Conservation (phyloP, 495 filamentous ascomycete genomes). For the Daldinia concentrica region DNA sequence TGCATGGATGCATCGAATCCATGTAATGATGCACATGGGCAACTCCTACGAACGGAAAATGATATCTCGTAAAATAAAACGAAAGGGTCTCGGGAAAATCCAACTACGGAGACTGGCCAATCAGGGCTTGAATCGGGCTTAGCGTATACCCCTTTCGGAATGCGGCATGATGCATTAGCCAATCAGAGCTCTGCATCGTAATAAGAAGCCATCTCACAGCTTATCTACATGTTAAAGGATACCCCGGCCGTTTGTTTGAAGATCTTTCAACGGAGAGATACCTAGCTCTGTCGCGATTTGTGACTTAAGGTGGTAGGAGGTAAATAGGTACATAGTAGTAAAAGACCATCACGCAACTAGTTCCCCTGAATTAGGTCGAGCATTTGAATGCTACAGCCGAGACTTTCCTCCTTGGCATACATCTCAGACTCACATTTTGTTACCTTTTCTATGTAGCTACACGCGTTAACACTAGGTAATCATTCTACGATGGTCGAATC, state of each 20-base stretch:
- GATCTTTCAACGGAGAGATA: background rate
- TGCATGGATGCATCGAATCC: background rate
- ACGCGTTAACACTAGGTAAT: background rate
- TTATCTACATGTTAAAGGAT: background rate
- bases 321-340: too few relatives aligned
- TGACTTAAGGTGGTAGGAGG: too few relatives aligned
- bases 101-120: slow-evolving; percentile 5
- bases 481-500: background rate
- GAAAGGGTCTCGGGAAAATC: background rate
- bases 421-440: background rate
- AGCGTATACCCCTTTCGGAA: slow-evolving; percentile 10
- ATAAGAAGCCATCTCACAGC: background rate
- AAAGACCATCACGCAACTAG: too few relatives aligned
- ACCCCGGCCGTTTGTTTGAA: background rate
- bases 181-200: background rate
- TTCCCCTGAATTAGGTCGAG: too few relatives aligned
- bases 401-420: background rate
- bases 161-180: background rate
- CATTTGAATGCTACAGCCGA: too few relatives aligned
- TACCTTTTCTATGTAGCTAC: background rate
- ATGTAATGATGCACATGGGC: background rate
- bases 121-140: background rate
- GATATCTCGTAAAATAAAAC: background rate
- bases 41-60: background rate
- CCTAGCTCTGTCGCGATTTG: too few relatives aligned